Base-by-base conservation (phyloP, 352 stramenopile species). In the Phytophthora idaei region DNA sequence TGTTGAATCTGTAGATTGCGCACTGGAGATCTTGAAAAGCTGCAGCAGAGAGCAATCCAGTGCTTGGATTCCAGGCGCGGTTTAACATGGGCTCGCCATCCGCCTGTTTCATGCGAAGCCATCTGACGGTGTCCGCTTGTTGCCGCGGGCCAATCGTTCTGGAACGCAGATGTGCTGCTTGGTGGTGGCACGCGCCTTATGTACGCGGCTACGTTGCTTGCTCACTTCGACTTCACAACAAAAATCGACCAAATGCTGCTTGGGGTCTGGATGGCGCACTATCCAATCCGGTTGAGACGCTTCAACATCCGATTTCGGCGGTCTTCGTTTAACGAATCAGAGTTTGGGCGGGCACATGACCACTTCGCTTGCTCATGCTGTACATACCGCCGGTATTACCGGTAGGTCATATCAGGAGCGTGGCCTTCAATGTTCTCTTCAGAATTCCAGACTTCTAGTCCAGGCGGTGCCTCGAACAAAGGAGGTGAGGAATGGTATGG, bases 291-390 rank as follows among this genome's bases (percentile, higher is more conserved):
- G 39, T 55, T 57, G 61, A 59, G 49, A 60, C 42, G 61, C 64
- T 71, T 59, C 50, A 63, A 66, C 64, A 68, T 53, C 27, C 55
- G 58, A 64, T 67, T 67, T 67, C 65, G 59, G 57, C 65, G 59
- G 65, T 73, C 65, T 68, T 60, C 42, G 45, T 58, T 72, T 49
- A 71, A 63, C 57, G 17, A 5, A 17, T 60, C 21, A 57, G 57
- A 44, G n/a, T 27, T 57, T 37, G 57, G 46, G 50, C 32, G 36
- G 41, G 12, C 39, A 64, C 34, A 27, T 50, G 11, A 39, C 1
- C 17, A 10, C 27, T 51, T 70, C 46, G 64, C 64, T 71, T 71
- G 57, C 64, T 71, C 59, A 71, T 52, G 48, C 15, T 10, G 50
- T 28, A 51, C 46, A 32, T 39, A 1, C 9, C 39, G 6, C 32